Evolutionary conservation across 768 basidiomycete genomes (phyloP), one percentile per base, ranked within the genome.

Genomic region (Austroboletus eburneus): DNA sequence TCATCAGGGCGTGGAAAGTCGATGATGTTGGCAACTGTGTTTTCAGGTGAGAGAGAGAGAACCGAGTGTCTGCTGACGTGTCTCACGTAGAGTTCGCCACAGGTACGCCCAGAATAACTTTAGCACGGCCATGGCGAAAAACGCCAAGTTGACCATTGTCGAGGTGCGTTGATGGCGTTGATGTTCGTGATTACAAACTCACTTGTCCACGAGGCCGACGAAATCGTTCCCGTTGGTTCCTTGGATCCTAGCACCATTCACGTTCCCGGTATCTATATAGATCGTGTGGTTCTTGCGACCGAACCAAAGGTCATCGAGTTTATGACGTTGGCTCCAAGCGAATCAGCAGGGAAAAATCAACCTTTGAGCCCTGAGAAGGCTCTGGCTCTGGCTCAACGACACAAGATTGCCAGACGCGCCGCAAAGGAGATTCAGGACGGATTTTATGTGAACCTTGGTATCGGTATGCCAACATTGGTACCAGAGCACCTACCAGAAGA

Each of bases 71-170:
- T 4, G 4, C 35, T 16, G 29, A 37, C 32, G 25, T 18, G 30
- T 33, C 39, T 50, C 45, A 21, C 20, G 37, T 42, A 25, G 4
- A 5, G 25, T 38, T 16, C 6, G 22, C 23, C 35, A 8, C 50
- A 90, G 91, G 49, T 93, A 89, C 61, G 76, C 91, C 7, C 80
- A 90, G 36, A 85, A 95, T 61, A 94, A 95, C 66, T 96, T 93
- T 67, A 84, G 73, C 59, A 77, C 80, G 4, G 83, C 79, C 16
- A 94, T 95, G 91, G 93, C 87, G 2, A 83, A 87, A 57, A 89
- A 89, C 41, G 92, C 92, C 1, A 88, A 83, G 57, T 57, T 94
- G 42, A 94, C 92, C 7, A 90, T 96, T 50, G 86, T 96, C 43
- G 92, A 96, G 77, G 87, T 81, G 53, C n/a, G 63, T 41, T 13